Conservation (phyloP, 768 basidiomycete species). For the Cyclocybe aegerita region DNA sequence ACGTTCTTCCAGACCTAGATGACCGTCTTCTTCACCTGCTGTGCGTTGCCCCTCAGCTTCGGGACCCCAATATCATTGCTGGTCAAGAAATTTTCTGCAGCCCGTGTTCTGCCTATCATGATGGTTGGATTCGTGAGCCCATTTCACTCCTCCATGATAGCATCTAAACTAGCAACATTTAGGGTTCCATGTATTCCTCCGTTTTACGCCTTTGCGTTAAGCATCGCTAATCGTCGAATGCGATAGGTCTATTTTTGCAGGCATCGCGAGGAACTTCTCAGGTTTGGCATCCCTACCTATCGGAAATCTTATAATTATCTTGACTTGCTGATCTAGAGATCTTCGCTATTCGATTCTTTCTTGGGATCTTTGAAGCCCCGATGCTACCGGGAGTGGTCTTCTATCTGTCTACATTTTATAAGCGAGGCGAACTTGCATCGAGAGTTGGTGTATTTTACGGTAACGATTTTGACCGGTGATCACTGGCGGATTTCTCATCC, state of each 20-base stretch:
- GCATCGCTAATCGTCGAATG: not conserved
- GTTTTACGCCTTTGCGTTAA: not conserved
- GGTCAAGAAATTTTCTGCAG: slow-evolving; percentile 48
- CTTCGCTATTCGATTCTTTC: slow-evolving; percentile 46
- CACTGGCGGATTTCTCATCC: not conserved
- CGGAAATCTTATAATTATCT: not conserved
- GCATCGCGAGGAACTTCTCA: slow-evolving; percentile 46
- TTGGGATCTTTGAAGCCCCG: slow-evolving; percentile 51
- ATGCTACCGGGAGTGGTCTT: slow-evolving; percentile 52
- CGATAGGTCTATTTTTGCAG: slow-evolving; percentile 42
- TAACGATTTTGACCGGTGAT: slow-evolving; percentile 4
- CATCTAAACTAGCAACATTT: not conserved
- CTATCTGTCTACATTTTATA: slow-evolving; percentile 54
- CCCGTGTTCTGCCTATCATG: slow-evolving; percentile 45
- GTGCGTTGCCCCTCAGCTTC: slow-evolving; percentile 26
- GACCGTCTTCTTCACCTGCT: not conserved
- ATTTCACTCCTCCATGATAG: not conserved
- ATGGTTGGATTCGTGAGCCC: slow-evolving; percentile 48
- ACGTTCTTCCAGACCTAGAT: not conserved
- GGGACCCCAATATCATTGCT: slow-evolving; percentile 50
- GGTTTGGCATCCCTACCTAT: slow-evolving; percentile 19
- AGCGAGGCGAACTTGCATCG: slow-evolving; percentile 49
- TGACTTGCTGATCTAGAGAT: slow-evolving; percentile 29
- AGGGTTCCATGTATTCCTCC: slow-evolving; percentile 41
- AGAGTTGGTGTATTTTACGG: slow-evolving; percentile 51